A percentile compares a stretch with the other conserved stretches of the same genome.
Evolutionary conservation across 2,329 filamentous ascomycete species (phyloP).

Genomic region (Colletotrichum tofieldiae): DNA sequence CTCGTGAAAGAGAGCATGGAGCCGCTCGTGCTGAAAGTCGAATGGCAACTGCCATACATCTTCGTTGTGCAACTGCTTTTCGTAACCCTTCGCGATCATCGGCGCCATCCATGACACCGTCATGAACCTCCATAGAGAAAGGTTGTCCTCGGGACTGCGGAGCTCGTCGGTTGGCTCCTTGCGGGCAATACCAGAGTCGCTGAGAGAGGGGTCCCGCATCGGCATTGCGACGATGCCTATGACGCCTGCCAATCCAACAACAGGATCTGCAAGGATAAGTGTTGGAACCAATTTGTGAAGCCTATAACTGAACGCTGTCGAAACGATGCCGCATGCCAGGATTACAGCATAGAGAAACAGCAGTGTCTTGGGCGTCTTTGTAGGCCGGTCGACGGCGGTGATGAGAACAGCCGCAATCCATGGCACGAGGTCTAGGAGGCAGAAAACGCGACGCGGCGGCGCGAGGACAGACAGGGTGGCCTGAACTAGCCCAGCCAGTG

Average conservation of each 20-base stretch:
- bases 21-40: conserved; percentile 84
- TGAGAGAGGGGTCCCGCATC: conserved; percentile 72
- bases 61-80: conserved; percentile 78
- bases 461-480: conserved; percentile 51
- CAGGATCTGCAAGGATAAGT: conserved; percentile 46
- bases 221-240: conserved; percentile 74
- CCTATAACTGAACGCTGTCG: conserved; percentile 48
- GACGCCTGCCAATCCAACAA: conserved; percentile 48
- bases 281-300: conserved; percentile 44
- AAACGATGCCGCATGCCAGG: conserved; percentile 50
- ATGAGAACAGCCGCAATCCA: conserved; percentile 58
- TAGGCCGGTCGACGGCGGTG: conserved; percentile 56
- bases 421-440: conserved; percentile 55
- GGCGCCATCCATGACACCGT: conserved; percentile 87
- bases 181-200: conserved; percentile 71
- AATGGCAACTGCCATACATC: conserved; percentile 87
- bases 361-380: conserved; percentile 59
- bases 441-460: conserved; percentile 47
- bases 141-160: conserved; percentile 84
- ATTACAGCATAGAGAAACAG: conserved; percentile 57
- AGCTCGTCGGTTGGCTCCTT: conserved; percentile 71
- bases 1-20: conserved; percentile 83
- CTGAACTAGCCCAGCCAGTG: conserved; percentile 53
- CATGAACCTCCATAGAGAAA: conserved; percentile 88
- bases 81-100: conserved; percentile 76